Conservation (phyloP, 1,284 basidiomycete species). For the Earliella scabrosa region DNA sequence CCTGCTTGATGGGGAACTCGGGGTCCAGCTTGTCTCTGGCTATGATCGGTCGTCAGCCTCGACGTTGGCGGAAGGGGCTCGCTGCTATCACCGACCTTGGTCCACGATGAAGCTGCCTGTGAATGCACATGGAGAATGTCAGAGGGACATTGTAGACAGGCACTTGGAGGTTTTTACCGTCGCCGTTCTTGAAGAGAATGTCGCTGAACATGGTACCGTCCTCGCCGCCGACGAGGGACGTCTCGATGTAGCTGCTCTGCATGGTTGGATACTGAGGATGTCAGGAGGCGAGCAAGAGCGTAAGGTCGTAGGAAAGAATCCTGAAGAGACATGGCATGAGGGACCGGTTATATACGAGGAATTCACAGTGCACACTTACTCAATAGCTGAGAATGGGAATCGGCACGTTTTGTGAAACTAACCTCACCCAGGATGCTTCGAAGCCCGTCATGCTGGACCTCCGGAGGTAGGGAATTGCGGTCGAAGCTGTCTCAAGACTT, state of each 20-base stretch:
- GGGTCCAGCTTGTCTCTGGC: background rate
- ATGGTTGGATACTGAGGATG: no score
- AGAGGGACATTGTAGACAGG: background rate
- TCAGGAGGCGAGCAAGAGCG: no score
- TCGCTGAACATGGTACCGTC: background rate
- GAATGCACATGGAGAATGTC: background rate
- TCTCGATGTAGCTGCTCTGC: background rate
- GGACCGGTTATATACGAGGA: no score
- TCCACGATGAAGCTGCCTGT: background rate
- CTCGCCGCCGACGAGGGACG: background rate
- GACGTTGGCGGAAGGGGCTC: background rate
- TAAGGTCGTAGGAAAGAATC: no score
- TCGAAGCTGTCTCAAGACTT: no score
- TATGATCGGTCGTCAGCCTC: background rate
- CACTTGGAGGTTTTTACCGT: background rate
- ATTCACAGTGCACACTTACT: no score
- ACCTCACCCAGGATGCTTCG: no score
- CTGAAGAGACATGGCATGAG: no score
- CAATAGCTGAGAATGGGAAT: no score
- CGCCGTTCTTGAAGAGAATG: background rate
- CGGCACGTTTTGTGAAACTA: no score
- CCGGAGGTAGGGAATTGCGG: no score
- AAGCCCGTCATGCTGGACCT: no score
- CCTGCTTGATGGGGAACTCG: background rate
- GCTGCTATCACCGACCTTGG: background rate